These are phyloP conservation scores for Bipolaris victoriae DNA, from an alignment of 2,329 filamentous ascomycete genomes.

Conservation along the genomic window DNA sequence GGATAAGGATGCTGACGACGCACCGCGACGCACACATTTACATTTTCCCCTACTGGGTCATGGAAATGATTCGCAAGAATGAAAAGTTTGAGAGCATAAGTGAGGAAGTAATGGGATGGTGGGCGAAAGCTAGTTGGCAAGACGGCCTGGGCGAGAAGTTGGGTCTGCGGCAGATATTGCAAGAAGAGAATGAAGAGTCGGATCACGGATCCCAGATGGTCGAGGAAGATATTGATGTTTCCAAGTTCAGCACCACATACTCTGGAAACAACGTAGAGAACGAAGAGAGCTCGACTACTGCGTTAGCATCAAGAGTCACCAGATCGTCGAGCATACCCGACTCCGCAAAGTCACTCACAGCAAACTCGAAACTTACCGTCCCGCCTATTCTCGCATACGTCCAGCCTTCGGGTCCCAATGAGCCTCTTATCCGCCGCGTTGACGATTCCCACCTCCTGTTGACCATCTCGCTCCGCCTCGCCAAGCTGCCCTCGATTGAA, in stretches of 20 bases:
- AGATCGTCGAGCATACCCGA: conserved; percentile 38
- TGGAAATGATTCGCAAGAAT: conserved; percentile 81
- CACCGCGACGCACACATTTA: conserved; percentile 94
- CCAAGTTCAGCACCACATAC: conserved; percentile 60
- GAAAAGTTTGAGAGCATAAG: conserved; percentile 84
- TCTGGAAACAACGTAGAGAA: conserved; percentile 34
- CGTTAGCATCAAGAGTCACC: conserved; percentile 48
- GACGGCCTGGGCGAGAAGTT: conserved; percentile 79
- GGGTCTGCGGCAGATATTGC: conserved; percentile 70
- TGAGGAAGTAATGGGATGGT: conserved; percentile 92
- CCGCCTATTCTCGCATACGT: conserved; percentile 84
- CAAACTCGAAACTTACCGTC: conserved; percentile 55
- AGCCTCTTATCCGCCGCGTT: conserved; percentile 79
- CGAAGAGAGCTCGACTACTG: conserved; percentile 16
- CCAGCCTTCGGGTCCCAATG: conserved; percentile 65
- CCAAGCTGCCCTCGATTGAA: conserved; percentile 77
- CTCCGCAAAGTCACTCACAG: conserved; percentile 34
- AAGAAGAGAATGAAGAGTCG: conserved; percentile 52
- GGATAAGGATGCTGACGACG: conserved; percentile 79
- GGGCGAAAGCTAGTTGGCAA: conserved; percentile 95
- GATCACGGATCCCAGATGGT: conserved; percentile 43
- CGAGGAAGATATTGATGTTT: conserved; percentile 62
- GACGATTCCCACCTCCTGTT: conserved; percentile 86
- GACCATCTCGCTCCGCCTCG: conserved; percentile 80
- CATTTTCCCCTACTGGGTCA: conserved; percentile 88